A percentile compares a stretch with the other conserved stretches of the same genome.
phyloP scores from a whole-genome alignment of 1,284 basidiomycete species.

The Ceratobasidium sp. region DNA sequence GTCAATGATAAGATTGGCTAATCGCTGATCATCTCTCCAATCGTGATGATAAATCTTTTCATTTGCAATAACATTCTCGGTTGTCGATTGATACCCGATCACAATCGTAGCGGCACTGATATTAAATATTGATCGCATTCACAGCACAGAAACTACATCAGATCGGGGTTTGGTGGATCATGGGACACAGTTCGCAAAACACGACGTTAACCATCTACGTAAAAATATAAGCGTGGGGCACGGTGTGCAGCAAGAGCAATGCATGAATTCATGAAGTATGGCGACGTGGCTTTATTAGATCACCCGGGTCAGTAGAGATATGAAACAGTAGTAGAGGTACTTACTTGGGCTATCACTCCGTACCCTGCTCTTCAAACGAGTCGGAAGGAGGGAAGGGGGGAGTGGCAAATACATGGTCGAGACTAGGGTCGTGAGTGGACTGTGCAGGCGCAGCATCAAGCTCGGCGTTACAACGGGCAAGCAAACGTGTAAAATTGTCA shows the following conservation, averaged over 20 bases:
- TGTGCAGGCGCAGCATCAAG: background rate
- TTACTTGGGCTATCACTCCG: background rate
- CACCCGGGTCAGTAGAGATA: background rate
- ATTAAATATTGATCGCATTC: background rate
- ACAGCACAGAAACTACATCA: background rate
- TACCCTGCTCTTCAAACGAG: background rate
- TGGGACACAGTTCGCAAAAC: background rate
- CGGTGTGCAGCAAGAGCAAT: background rate
- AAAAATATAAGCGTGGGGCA: background rate
- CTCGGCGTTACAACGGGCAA: background rate
- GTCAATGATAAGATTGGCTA: background rate
- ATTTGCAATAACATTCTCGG: background rate
- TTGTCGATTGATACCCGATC: background rate
- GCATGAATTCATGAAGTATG: background rate
- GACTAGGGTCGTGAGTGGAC: background rate
- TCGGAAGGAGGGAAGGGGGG: background rate
- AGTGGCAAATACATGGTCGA: background rate
- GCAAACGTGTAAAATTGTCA: background rate
- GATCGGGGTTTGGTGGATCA: background rate
- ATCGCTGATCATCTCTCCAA: no score
- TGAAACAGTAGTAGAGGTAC: background rate
- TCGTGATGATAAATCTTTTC: no score
- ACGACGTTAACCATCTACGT: background rate
- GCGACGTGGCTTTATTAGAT: background rate
- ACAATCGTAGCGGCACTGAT: background rate